Evolutionary conservation across 202 grass and related monocot genomes (phyloP), one percentile per base, ranked within the genome.

Genomic region (Bolboschoenoplectus hybrid): DNA sequence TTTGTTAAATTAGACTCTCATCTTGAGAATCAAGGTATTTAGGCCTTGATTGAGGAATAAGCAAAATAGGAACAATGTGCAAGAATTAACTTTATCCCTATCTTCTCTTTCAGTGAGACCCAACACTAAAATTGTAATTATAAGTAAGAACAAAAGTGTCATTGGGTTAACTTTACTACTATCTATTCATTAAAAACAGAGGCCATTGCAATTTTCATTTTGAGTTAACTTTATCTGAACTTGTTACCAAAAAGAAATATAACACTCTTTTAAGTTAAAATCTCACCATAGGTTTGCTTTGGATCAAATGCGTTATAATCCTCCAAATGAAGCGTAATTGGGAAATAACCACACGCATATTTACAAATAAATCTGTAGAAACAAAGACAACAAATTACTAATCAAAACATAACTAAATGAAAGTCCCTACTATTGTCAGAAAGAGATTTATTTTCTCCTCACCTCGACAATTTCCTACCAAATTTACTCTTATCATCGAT

Each of bases 271-370:
- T n/a, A 75, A 64, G 55, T 17, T 26, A 32, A 82, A 38, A 92
- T 68, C 86, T 90, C 79, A 96, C 96, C 93, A 47, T 98, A 98
- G 36, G 96, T 87, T 90, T 87, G 85, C 43, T 81, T 78, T 12
- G 90, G 86, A 86, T 94, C 80, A 8, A 98, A 98, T 47, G 91
- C 90, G 4, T 88, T 61, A 19, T 94, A 91, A 74, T 96, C 90
- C 80, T 92, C 91, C 78, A 96, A 88, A 72, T 96, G 90, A 85
- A 98, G 70, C 60, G 89, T 94, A 67, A 91, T 80, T 16, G 96
- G 96, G 12, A 98, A 98, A 70, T 98, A 95, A 58, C 96, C 93
- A 65, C 87, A 82, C 51, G 90, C 90, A 72, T 91, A 90, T 87
- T 85, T 92, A 90, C 91, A 90, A 50, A 98, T 92, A 88, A 89